Percentiles rank a stretch among this genome's conserved stretches.
phyloP scores from a whole-genome alignment of 2,329 filamentous ascomycete genomes.

The Aurifilum marmelostoma region DNA sequence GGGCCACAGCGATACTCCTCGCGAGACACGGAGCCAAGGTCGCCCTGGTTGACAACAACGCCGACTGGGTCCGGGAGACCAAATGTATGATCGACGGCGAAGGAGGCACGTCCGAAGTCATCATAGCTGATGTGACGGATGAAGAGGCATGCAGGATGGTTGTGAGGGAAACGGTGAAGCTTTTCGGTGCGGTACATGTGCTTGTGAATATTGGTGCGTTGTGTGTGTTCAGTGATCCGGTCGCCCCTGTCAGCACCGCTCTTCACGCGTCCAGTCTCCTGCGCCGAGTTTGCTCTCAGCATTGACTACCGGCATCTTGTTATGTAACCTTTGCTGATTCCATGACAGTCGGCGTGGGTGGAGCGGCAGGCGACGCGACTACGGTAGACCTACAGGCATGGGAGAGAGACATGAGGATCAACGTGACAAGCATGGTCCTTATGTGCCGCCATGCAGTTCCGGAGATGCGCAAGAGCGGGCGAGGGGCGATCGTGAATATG shows the following conservation, averaged over 20 bases:
- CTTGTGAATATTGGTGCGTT: conserved; percentile 36
- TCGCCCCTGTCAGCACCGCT: too few relatives aligned
- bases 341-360: conserved; percentile 39
- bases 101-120: conserved; percentile 34
- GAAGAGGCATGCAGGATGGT: conserved; percentile 33
- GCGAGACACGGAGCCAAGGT: conserved; percentile 37
- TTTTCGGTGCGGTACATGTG: conserved; percentile 35
- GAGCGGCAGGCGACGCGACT: conserved; percentile 38
- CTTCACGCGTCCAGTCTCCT: too few relatives aligned
- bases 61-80: conserved; percentile 35
- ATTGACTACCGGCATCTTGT: neutral
- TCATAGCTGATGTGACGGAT: conserved; percentile 34
- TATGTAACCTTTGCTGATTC: too few relatives aligned
- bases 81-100: conserved; percentile 38
- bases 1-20: conserved; percentile 37
- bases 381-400: conserved; percentile 37
- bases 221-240: neutral
- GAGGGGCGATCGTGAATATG: conserved; percentile 44
- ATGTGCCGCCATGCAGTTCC: conserved; percentile 40
- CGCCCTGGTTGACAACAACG: conserved; percentile 34
- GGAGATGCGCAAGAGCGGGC: conserved; percentile 39
- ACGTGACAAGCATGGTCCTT: conserved; percentile 42
- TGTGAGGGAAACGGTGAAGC: conserved; percentile 32
- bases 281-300: too few relatives aligned
- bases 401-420: conserved; percentile 39